A percentile compares a stretch with the other conserved stretches of the same genome.
These are phyloP conservation scores for Pseudohalonectria lignicola DNA, from an alignment of 2,329 filamentous ascomycete species.

Conservation along the genomic window DNA sequence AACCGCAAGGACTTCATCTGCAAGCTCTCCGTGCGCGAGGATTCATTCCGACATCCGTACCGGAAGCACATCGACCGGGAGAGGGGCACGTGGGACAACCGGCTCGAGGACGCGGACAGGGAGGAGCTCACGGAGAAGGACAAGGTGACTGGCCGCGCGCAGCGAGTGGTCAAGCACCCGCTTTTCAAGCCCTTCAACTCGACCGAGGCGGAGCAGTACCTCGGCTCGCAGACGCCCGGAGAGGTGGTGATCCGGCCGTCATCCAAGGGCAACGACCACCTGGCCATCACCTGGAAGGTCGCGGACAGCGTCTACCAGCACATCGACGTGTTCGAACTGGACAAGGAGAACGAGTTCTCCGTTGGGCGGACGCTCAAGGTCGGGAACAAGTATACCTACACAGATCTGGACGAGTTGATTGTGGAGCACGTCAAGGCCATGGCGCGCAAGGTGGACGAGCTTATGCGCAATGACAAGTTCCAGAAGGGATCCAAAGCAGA, in stretches of 20 bases:
- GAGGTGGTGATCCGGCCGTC: conserved; percentile 94
- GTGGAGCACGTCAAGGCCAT: conserved; percentile 96
- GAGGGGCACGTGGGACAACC: conserved; percentile 77
- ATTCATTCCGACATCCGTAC: conserved; percentile 64
- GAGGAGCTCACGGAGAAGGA: conserved; percentile 81
- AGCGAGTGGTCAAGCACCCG: conserved; percentile 95
- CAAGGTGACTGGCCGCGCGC: conserved; percentile 71
- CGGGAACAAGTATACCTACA: conserved; percentile 81
- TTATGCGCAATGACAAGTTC: conserved; percentile 91
- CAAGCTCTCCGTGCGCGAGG: conserved; percentile 76
- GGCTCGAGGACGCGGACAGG: conserved; percentile 69
- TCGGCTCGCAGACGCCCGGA: conserved; percentile 74
- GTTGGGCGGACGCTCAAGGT: conserved; percentile 80
- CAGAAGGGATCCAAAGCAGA: conserved; percentile 70
- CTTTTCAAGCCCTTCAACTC: conserved; percentile 91
- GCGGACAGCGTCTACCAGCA: conserved; percentile 94
- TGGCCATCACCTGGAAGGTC: conserved; percentile 97
- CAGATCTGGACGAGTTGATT: conserved; percentile 93
- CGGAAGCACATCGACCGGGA: conserved; percentile 59
- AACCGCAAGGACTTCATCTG: conserved; percentile 78
- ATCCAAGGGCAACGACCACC: conserved; percentile 88
- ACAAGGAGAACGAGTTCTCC: conserved; percentile 95
- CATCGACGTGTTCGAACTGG: conserved; percentile 90
- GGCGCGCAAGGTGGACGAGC: conserved; percentile 93
- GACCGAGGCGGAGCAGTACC: conserved; percentile 83